Evolutionary conservation across 306 rosid species (phyloP), one percentile per base, ranked within the genome.

Genomic region (Castanea crenata): DNA sequence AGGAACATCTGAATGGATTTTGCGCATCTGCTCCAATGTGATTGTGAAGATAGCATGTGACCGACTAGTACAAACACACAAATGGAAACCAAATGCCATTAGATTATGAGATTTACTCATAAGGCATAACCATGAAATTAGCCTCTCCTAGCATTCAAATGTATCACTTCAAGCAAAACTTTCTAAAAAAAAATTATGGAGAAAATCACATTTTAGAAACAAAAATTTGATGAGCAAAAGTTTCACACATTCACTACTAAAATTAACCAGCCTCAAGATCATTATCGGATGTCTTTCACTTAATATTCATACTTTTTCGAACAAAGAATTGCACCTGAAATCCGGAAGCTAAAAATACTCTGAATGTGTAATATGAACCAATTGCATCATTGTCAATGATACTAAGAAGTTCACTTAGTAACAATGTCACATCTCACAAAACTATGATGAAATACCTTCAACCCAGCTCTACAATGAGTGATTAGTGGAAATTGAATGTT

Each of bases 21-120:
- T 92, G 88, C 21, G 89, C 92, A 92, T 89, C 82, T 92, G 97
- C 85, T 90, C 93, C 77, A 92, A 68, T 70, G 97, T 92, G 76
- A 92, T 90, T 49, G 97, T 92, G 91, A 92, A 90, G 87, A 92
- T 92, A 88, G 97, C 97, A 82, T 92, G 97, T 79, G 97, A 92
- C 77, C 94, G 97, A 82, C 97, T 92, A 69, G 76, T 52, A 78
- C 79, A 85, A 79, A 65, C 78, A 86, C 57, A 59, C 69, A 83
- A 84, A 57, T 71, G 41, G 35, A 68, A 81, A 76, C 63, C 84
- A 68, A 34, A 35, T 27, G 31, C 71, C 76, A 82, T 76, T 87
- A 85, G 87, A 68, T 31, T 74, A 71, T 21, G 76, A 76, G 71
- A 80, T 49, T 38, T 55, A 64, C 77, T 78, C 15, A 41, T 55